Conservation (phyloP, 768 basidiomycete genomes). For the Candolleomyces aberdarensis region DNA sequence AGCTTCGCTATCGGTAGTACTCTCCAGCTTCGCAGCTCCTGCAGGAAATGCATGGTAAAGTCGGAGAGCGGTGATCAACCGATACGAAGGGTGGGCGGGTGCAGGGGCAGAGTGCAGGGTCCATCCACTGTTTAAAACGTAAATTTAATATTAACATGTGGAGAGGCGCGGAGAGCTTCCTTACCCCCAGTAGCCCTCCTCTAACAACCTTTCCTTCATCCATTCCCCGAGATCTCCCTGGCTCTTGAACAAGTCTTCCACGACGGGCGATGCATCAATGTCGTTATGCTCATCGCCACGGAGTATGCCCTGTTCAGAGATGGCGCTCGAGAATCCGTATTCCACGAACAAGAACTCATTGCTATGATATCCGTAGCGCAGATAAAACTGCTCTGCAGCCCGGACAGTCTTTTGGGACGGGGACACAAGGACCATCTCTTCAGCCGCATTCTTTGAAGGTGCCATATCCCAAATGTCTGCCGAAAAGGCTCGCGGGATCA, state of each 20-base stretch:
- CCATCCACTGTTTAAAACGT: conserved; percentile 60
- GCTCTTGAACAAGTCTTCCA: conserved; percentile 48
- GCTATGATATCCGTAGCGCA: conserved; percentile 79
- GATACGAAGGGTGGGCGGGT: conserved; percentile 76
- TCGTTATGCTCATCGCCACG: conserved; percentile 42
- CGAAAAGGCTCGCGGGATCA: conserved; percentile 38
- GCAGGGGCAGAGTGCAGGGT: conserved; percentile 60
- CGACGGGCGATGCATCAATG: conserved; percentile 55
- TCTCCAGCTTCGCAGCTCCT: conserved; percentile 16
- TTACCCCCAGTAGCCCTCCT: conserved; percentile 85
- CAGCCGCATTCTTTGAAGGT: conserved; percentile 32
- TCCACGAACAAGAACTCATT: conserved; percentile 81
- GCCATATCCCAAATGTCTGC: conserved; percentile 35
- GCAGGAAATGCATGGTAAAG: conserved; percentile 52
- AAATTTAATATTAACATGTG: neutral
- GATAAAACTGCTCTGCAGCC: conserved; percentile 62
- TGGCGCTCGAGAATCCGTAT: conserved; percentile 77
- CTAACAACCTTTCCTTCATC: conserved; percentile 53
- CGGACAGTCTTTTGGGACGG: conserved; percentile 38
- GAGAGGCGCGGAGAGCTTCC: conserved; percentile 12
- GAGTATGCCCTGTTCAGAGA: conserved; percentile 22
- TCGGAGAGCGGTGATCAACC: conserved; percentile 69
- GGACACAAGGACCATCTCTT: conserved; percentile 51
- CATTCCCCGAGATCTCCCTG: conserved; percentile 35
- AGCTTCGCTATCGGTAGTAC: conserved; percentile 21